Base-by-base conservation (phyloP, 768 basidiomycete species). In the Pisolithus microcarpus region DNA sequence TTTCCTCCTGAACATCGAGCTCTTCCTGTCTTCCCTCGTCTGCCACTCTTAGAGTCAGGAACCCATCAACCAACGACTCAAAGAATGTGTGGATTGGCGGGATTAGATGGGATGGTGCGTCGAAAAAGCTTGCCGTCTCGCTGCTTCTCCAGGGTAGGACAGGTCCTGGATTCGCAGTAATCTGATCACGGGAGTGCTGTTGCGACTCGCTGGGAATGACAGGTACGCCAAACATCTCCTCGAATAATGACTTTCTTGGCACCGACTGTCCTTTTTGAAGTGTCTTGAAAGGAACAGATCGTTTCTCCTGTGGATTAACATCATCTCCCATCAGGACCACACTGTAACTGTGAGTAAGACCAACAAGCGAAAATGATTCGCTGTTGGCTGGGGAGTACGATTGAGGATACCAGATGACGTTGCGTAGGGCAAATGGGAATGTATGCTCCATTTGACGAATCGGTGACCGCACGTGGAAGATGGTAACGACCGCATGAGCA, bases 201-300 rank as follows among this genome's bases (percentile, higher is more conserved):
- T 55, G 47, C 16, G 65, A 55, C 31, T 61, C 53, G 30, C 70
- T 62, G 6, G 60, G 58, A 57, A 92, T 81, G 2, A 86, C 85
- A 40, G 88, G 80, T 52, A 79, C 72, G 37, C 93, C 93, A 61
- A 95, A 96, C 61, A 94, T 88, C 61, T 94, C 91, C 65, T 91
- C 86, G 70, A 94, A 91, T 7, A 96, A 71, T 7, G 89, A 86
- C 52, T 75, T 71, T 54, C 61, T 72, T 21, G 65, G 63, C 56
- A 73, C 57, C 56, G 60, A 50, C 61, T 61, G 36, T 52, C 52
- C 19, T 60, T 61, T 44, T 63, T 60, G 46, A 52, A 62, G 51
- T 75, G 68, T 73, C 34, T 64, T 71, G 18, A 76, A 69, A 13
- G 68, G 65, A 4, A 70, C 59, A 18, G 74, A 75, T 38, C 77